phyloP scores from a whole-genome alignment of 176 grass and related monocot species.

The Carex kokanica region DNA sequence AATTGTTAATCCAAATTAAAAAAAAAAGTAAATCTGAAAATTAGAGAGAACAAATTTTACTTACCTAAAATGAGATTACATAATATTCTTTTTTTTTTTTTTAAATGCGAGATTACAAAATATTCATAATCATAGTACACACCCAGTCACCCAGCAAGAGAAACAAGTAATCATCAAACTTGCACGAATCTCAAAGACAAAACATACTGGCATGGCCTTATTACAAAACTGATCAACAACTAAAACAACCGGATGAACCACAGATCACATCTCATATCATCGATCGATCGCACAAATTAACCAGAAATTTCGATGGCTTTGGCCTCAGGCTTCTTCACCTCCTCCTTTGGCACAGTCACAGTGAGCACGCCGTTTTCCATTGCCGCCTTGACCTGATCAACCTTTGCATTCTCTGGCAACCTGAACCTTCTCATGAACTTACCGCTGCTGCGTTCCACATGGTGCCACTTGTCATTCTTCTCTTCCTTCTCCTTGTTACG shows the following conservation, averaged over 20 bases:
- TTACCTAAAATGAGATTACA: no score
- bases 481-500: conserved; percentile 35
- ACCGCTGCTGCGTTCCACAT: conserved; percentile 53
- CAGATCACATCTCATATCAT: not conserved
- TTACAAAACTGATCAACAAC: not conserved
- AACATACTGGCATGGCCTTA: no score
- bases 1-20: no score
- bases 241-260: not conserved
- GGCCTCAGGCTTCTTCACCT: conserved; percentile 34
- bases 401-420: conserved; percentile 41
- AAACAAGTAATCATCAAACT: not conserved
- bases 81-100: no score
- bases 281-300: not conserved
- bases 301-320: conserved; percentile 53
- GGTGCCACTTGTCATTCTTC: conserved; percentile 55
- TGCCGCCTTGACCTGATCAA: conserved; percentile 35
- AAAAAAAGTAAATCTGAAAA: no score
- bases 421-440: conserved; percentile 35
- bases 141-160: no score
- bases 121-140: no score
- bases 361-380: conserved; percentile 57
- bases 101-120: no score
- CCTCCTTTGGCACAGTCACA: conserved; percentile 42
- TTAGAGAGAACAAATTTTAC: no score
- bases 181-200: not conserved